Evolutionary conservation across 2,329 filamentous ascomycete species (phyloP), one percentile per base, ranked within the genome.

Genomic region (Hymenoscyphus repandus): DNA sequence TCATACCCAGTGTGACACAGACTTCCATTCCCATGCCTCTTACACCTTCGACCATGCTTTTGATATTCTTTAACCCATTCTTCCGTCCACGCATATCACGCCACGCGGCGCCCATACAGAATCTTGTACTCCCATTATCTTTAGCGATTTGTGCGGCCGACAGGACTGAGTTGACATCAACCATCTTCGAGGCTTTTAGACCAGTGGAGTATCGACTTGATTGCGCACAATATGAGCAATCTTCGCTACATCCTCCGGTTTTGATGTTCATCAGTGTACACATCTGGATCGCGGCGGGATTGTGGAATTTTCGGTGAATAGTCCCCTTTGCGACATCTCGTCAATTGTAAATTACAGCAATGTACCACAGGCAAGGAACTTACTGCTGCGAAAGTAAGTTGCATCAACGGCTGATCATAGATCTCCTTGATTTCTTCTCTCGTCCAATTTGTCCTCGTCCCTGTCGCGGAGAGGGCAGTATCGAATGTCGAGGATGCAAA

Each of bases 231-330:
- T 96, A 96, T 20, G 86, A 89, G 72, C 90, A 96, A 70, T 96
- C 90, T 69, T 95, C 90, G 61, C 82, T 90, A 71, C 90, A 96
- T 43, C 90, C 90, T 49, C 90, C 90, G 7, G 89, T 95, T 68
- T 96, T 96, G 75, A 96, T 96, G 75, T 95, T 95, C 88, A 95
- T 95, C 52, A 96, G 76, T 0, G 90, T 96, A 74, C 90, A 96
- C 70, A 95, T 86, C 70, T 96, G 90, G 56, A 96, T 88, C 27
- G 88, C 84, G 42, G 83, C 77, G 6, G 90, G 88, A 64, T 88
- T 80, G 71, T 95, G 90, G 74, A 95, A 95, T 61, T 86, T 85
- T 41, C 89, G 84, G 70, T 96, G 90, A 51, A 95, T 73, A 33
- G 77, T 79, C 58, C 81, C 83, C 89, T 93, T 58, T 42, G 53